Evolutionary conservation across 2,329 filamentous ascomycete genomes (phyloP), one percentile per base, ranked within the genome.

Genomic region (Trichophaea hybrida): DNA sequence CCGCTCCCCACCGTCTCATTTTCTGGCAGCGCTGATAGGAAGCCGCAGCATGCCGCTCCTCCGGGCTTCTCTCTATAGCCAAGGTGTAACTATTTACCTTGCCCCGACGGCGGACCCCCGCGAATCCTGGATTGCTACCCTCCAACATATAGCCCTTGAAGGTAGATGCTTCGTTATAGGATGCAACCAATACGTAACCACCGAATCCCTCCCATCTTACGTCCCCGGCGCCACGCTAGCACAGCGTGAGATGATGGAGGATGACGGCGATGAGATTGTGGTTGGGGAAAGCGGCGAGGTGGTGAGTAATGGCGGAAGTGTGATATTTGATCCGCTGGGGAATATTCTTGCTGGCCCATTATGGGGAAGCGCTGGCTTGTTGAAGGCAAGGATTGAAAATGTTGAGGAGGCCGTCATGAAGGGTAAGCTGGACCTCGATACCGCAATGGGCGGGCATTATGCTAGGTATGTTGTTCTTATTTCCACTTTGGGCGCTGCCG

Each of bases 21-120:
- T n/a, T 24, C 2, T 10, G 10, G 38, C 38, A 15, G 38, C n/a
- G 38, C 38, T 43, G 38, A 43, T 15, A 12, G 38, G 38, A 10
- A 12, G 31, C 12, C n/a, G 10, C 13, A 63, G 61, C 74, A 96
- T 95, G 89, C 90, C 90, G 0, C 75, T 96, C 15, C 76, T 96
- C 6, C 80, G 91, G 15, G 86, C 94, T 70, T 79, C 82, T 13
- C 76, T 96, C 40, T 97, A 96, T 72, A 79, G 81, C 1, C 91
- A 96, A 72, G 94, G 94, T 69, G 82, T 96, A 68, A 94, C 94
- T 71, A 74, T 96, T 10, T 96, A 91, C 72, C 80, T 96, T 1
- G 89, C 90, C 0, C 91, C 91, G 0, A 96, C 90, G 0, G 90
- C 90, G 1, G 91, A 96, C 73, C 80, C 78, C 17, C 78, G 90